Base-by-base conservation (phyloP, 2,329 filamentous ascomycete species). In the Phoma sp. region DNA sequence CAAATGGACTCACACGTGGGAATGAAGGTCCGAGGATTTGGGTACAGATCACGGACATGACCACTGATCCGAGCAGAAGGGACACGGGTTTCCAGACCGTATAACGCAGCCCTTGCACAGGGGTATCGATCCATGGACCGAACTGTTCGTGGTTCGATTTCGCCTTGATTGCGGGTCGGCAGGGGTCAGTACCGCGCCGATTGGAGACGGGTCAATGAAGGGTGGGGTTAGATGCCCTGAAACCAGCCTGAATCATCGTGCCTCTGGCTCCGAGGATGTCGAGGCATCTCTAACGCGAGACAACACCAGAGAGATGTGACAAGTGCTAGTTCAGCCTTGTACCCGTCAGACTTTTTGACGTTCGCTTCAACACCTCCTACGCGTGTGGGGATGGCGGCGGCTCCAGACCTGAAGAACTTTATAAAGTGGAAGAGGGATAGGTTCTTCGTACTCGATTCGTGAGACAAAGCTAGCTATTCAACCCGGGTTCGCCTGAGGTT, bases 151-250 rank as follows among this genome's bases (percentile, higher is more conserved):
- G 41, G 39, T 39, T 31, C 45, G 39, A 55, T 49, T 37, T 50
- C 24, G 57, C 60, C 43, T 59, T 49, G 54, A 61, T 56, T 55
- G 52, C 58, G 19, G 27, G 35, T 37, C 60, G 55, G 50, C 57
- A 56, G 38, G 29, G 41, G 37, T 27, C 39, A 44, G 29, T 29
- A 36, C 33, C 43, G 37, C 37, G 37, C 43, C 47, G 38, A 59
- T 59, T 59, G 57, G 49, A 35, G 43, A 37, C 15, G 27, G 15
- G 9, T 22, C 9, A 21, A 27, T 45, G 19, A 32, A 37, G 25
- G 46, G 57, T 57, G 57, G 50, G 43, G 57, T 24, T 15, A 8
- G 25, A 1, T 17, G 27, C 13, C 35, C 22, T 44, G 45, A 49
- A 49, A 49, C 44, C 27, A 21, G n/a, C 13, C 32, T 29, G 27